These are phyloP conservation scores for Astrothelium subdiscretum DNA, from an alignment of 495 filamentous ascomycete genomes.

Conservation along the genomic window DNA sequence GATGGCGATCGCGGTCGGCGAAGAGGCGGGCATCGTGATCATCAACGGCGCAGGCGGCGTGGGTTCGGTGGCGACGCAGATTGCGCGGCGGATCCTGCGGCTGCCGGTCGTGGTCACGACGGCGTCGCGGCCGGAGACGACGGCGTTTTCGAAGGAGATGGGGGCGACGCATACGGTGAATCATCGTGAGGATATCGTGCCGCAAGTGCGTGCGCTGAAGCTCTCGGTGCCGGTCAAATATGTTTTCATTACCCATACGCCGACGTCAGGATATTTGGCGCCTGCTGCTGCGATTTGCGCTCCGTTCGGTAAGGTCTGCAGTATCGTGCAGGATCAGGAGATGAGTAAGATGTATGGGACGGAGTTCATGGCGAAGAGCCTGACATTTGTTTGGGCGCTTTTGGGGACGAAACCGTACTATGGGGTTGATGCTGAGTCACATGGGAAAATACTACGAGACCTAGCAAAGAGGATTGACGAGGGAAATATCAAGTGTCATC, in stretches of 20 bases:
- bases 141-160: conserved; percentile 20
- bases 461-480: conserved; percentile 11
- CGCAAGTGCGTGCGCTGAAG: conserved; percentile 20
- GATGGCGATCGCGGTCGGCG: conserved; percentile 23
- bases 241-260: conserved; percentile 26
- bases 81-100: conserved; percentile 17
- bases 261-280: conserved; percentile 13
- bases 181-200: conserved; percentile 24
- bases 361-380: conserved; percentile 28
- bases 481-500: conserved; percentile 15
- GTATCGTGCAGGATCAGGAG: conserved; percentile 25
- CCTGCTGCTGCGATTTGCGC: conserved; percentile 22
- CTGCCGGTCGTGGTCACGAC: conserved; percentile 27
- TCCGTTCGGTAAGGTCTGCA: conserved; percentile 28
- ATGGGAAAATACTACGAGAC: conserved; percentile 14
- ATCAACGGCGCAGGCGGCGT: conserved; percentile 20
- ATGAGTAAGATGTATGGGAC: conserved; percentile 26
- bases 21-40: conserved; percentile 25
- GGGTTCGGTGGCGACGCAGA: conserved; percentile 16
- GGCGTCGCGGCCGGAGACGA: conserved; percentile 22
- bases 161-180: conserved; percentile 29
- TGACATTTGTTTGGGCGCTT: conserved; percentile 27
- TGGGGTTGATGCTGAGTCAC: conserved; percentile 10
- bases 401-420: conserved; percentile 24
- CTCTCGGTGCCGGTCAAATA: conserved; percentile 26